phyloP scores from a whole-genome alignment of 2,329 filamentous ascomycete species.

The Cadophora luteo-olivacea region DNA sequence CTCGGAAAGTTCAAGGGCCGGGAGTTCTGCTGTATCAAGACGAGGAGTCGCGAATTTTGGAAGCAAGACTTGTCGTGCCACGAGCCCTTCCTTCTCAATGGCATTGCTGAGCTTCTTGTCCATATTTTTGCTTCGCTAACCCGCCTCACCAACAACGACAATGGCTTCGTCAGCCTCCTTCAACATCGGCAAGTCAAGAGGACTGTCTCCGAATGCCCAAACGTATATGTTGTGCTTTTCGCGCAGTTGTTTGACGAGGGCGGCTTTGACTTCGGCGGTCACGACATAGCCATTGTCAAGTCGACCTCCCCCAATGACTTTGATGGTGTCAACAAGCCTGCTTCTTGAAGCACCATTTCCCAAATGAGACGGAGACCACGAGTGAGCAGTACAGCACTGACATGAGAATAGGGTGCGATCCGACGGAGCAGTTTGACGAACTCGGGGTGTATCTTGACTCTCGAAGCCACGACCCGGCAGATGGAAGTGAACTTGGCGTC shows the following conservation, averaged over 20 bases:
- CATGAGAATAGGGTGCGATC: constrained; percentile 43
- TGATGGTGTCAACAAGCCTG: constrained; percentile 51
- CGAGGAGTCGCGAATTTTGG: constrained; percentile 49
- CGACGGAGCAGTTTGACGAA: constrained; percentile 52
- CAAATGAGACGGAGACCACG: constrained; percentile 61
- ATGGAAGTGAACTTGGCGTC: constrained; percentile 50
- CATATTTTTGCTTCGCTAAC: constrained; percentile 58
- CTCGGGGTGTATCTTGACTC: constrained; percentile 54
- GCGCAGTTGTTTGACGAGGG: constrained; percentile 52
- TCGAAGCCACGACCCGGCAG: constrained; percentile 53
- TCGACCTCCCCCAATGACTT: constrained; percentile 59
- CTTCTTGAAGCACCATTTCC: constrained; percentile 57
- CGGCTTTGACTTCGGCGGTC: constrained; percentile 56
- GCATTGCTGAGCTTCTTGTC: constrained; percentile 51
- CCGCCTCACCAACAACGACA: constrained; percentile 59
- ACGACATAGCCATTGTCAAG: constrained; percentile 57
- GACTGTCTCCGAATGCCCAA: constrained; percentile 66
- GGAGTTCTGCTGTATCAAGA: neutral
- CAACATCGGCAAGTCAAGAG: constrained; percentile 64
- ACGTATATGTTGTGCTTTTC: constrained; percentile 48
- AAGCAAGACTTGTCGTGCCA: constrained; percentile 54
- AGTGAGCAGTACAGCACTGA: constrained; percentile 59
- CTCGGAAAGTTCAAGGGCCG: too few species aligned
- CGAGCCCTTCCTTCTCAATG: constrained; percentile 50
- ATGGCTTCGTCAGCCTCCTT: constrained; percentile 57